Base-by-base conservation (phyloP, 768 basidiomycete genomes). In the Lactarius deliciosus region DNA sequence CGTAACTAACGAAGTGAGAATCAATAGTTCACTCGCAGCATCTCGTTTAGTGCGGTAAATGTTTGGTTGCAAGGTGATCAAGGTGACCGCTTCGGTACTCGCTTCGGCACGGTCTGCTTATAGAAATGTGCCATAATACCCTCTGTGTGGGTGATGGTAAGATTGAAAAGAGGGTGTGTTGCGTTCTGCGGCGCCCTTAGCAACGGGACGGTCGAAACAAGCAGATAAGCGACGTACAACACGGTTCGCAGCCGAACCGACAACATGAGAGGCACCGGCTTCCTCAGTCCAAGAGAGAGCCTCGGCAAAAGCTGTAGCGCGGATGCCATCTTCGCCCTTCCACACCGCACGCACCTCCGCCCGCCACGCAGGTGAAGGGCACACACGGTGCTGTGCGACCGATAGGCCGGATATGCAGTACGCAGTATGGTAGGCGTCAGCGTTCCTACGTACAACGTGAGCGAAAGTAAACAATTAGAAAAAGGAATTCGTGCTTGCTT, bases 381-480 rank as follows among this genome's bases (percentile, higher is more conserved):
- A 77, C 1, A 95, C 82, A 50, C 81, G 84, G 69, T 98, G 94
- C 73, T 98, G 97, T 0, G 96, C 92, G 0, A 86, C 80, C 0
- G 96, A 93, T 20, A 97, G 82, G 15, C 97, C 97, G 5, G 94
- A 85, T 3, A 98, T 84, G 73, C 93, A 96, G 76, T 96, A 98
- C 41, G 92, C 78, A 0, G 96, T 97, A 73, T 99, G 97, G 74
- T 99, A 99, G 45, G 92, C 83, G 74, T 99, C 97, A n/a, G 95
- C 79, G n/a, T 77, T 77, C 77, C 94, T 96, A 70, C 25, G n/a
- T 36, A 38, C 18, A 22, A 36, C 16, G 28, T 70, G 6, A 70
- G 66, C 28, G 41, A 28, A n/a, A 4, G 11, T 22, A n/a, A 15
- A 11, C 11, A 50, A 20, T 18, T 41, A 20, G 45, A 20, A 6